These are phyloP conservation scores for Rhodotorula diobovata DNA, from an alignment of 768 basidiomycete genomes.

Conservation along the genomic window DNA sequence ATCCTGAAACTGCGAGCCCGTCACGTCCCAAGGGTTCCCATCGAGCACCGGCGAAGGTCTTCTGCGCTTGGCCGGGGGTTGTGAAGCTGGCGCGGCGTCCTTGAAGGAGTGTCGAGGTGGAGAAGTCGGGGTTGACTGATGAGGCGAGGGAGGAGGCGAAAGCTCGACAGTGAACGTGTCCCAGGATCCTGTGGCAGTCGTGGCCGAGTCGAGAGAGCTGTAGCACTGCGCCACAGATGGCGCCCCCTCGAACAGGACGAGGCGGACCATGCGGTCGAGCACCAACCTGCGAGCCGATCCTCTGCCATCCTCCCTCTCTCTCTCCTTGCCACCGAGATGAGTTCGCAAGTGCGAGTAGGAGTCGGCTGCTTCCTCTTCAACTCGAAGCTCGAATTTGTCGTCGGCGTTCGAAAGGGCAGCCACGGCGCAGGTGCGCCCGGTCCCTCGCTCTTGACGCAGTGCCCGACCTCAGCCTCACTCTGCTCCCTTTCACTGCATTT, in stretches of 20 bases:
- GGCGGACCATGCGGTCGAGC: constrained; percentile 4
- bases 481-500: too few species aligned
- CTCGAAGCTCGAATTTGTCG: constrained; percentile 5
- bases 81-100: not conserved
- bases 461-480: too few species aligned
- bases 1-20: not conserved
- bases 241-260: constrained; percentile 19
- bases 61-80: not conserved
- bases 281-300: not conserved
- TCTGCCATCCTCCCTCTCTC: not conserved
- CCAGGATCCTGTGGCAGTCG: not conserved
- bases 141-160: not conserved
- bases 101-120: too few species aligned
- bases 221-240: not conserved
- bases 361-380: constrained; percentile 26
- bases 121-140: not conserved
- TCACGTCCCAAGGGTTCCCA: not conserved
- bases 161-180: not conserved
- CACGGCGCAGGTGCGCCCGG: constrained; percentile 31
- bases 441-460: not conserved
- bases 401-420: constrained; percentile 32
- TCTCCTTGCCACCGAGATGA: too few species aligned
- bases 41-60: not conserved
- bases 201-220: not conserved
- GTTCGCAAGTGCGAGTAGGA: constrained; percentile 9